Conservation (phyloP, 2,329 filamentous ascomycete species). For the Bipolaris cookei region DNA sequence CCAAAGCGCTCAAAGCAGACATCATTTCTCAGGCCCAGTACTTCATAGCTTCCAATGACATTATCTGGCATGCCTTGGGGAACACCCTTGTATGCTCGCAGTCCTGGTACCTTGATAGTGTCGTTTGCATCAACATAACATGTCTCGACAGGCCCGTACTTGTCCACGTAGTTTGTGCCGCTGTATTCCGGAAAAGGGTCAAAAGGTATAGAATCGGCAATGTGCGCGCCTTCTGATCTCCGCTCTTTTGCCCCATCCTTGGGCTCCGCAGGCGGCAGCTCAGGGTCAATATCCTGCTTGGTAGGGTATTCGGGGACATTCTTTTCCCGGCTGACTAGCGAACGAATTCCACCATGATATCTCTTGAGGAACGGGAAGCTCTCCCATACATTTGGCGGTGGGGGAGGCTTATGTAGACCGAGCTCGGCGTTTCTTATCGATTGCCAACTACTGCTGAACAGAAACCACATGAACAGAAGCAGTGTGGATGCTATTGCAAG, state of each 20-base stretch:
- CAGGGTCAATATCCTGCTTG: slow-evolving; percentile 58
- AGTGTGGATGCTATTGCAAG: slow-evolving; percentile 72
- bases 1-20: slow-evolving; percentile 95
- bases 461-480: slow-evolving; percentile 75
- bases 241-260: slow-evolving; percentile 40
- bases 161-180: slow-evolving; percentile 61
- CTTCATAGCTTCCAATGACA: slow-evolving; percentile 83
- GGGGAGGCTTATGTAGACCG: slow-evolving; percentile 64
- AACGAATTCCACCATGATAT: slow-evolving; percentile 87
- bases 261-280: slow-evolving; percentile 37
- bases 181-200: slow-evolving; percentile 72
- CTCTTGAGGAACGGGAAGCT: slow-evolving; percentile 82
- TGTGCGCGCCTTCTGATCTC: slow-evolving; percentile 34
- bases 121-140: slow-evolving; percentile 78
- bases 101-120: slow-evolving; percentile 69
- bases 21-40: slow-evolving; percentile 79
- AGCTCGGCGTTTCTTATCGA: slow-evolving; percentile 68
- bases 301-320: slow-evolving; percentile 84
- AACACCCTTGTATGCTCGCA: slow-evolving; percentile 78
- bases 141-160: slow-evolving; percentile 68
- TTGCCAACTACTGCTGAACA: slow-evolving; percentile 75
- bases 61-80: slow-evolving; percentile 84
- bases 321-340: slow-evolving; percentile 67
- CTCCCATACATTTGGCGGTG: slow-evolving; percentile 80
- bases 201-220: slow-evolving; percentile 56